phyloP scores from a whole-genome alignment of 2,329 filamentous ascomycete species.

The Ophiocordyceps polyrhachis-furcata region DNA sequence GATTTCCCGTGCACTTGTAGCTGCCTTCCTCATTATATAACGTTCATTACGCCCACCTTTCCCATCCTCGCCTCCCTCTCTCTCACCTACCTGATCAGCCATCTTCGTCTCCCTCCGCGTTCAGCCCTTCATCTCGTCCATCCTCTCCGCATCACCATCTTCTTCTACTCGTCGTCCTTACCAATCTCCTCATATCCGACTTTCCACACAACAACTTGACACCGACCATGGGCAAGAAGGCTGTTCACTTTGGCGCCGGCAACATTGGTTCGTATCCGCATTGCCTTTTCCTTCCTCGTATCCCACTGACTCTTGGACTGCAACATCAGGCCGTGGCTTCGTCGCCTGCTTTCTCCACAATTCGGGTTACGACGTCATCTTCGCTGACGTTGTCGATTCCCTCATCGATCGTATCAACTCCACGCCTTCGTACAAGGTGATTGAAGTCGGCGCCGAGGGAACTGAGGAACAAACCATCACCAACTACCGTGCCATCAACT shows the following conservation, averaged over 20 bases:
- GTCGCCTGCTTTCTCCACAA: slow-evolving; percentile 86
- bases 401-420: slow-evolving; percentile 67
- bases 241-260: slow-evolving; percentile 71
- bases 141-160: not conserved
- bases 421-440: slow-evolving; percentile 67
- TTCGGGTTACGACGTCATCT: slow-evolving; percentile 89
- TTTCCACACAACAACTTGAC: not conserved
- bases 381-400: slow-evolving; percentile 78
- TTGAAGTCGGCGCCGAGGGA: slow-evolving; percentile 74
- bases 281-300: not conserved
- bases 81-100: not conserved
- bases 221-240: slow-evolving; percentile 39
- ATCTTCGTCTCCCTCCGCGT: not conserved
- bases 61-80: not conserved
- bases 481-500: slow-evolving; percentile 96
- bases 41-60: slow-evolving; percentile 1
- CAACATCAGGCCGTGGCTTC: slow-evolving; percentile 45
- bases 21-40: not conserved
- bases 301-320: slow-evolving; percentile 2
- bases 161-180: slow-evolving; percentile 3
- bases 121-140: not conserved
- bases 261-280: slow-evolving; percentile 45
- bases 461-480: slow-evolving; percentile 68
- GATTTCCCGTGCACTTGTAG: not conserved
- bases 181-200: slow-evolving; percentile 1